Percentiles rank a stretch among this genome's conserved stretches.
Evolutionary conservation across 345 rosid species (phyloP).

Genomic region (Tarenaya hassleriana): DNA sequence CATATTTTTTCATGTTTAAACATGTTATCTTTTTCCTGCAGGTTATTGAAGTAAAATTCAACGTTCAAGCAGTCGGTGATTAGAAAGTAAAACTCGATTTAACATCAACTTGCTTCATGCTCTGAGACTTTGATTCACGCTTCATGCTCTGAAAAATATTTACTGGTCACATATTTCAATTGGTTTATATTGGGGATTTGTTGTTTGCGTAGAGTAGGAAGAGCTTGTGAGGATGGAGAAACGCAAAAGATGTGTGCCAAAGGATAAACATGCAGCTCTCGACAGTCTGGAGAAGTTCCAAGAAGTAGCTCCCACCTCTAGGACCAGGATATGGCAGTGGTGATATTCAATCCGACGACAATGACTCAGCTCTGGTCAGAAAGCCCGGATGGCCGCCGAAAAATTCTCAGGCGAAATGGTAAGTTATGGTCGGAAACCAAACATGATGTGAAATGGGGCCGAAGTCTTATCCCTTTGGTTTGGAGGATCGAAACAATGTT

Average conservation of each 20-base stretch:
- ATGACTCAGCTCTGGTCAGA: slow-evolving; percentile 54
- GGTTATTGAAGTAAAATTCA: slow-evolving; percentile 85
- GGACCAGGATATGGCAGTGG: slow-evolving; percentile 93
- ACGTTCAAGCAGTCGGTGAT: slow-evolving; percentile 77
- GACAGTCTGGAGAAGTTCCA: slow-evolving; percentile 72
- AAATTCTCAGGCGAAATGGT: slow-evolving; percentile 5
- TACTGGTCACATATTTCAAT: no score
- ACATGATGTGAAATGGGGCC: no score
- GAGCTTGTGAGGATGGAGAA: slow-evolving; percentile 92
- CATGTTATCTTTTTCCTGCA: slow-evolving; percentile 28
- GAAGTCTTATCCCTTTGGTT: no score
- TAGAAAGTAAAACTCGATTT: slow-evolving; percentile 64
- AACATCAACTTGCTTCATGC: slow-evolving; percentile 71
- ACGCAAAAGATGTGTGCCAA: slow-evolving; percentile 70
- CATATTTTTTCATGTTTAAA: background rate
- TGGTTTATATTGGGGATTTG: background rate
- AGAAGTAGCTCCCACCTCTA: slow-evolving; percentile 60
- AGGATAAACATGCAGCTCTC: slow-evolving; percentile 55
- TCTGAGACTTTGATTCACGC: no score
- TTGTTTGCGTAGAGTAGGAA: slow-evolving; percentile 46
- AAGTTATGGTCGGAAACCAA: background rate
- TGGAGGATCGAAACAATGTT: no score
- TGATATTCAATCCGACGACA: slow-evolving; percentile 88
- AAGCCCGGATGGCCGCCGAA: slow-evolving; percentile 52
- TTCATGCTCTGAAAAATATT: no score